phyloP scores from a whole-genome alignment of 805 yeast genomes.

The Maudiozyma turicensis region DNA sequence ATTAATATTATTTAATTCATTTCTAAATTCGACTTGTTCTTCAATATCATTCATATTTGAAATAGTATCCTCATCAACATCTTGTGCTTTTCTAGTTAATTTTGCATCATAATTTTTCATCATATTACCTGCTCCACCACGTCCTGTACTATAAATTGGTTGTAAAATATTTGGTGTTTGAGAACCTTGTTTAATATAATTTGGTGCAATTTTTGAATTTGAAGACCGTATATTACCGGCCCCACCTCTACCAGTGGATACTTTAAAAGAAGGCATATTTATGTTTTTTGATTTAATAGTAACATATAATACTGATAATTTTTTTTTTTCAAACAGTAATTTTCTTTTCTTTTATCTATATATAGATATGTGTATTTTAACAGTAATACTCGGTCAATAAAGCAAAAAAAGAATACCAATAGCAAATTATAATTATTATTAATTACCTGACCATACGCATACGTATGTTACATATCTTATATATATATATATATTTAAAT shows the following conservation, averaged over 20 bases:
- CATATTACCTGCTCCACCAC: conserved; percentile 79
- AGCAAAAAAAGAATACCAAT: too few relatives aligned
- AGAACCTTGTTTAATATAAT: conserved; percentile 47
- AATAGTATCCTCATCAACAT: conserved; percentile 38
- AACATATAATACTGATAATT: too few relatives aligned
- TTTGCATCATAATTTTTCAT: conserved; percentile 49
- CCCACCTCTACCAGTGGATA: conserved; percentile 72
- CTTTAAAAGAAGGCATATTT: conserved; percentile 5
- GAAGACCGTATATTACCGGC: conserved; percentile 55
- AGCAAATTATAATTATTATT: too few relatives aligned
- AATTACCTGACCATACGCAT: too few relatives aligned
- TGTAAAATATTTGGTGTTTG: conserved; percentile 50
- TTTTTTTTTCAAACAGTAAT: too few relatives aligned
- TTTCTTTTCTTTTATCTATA: too few relatives aligned
- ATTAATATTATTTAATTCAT: neutral
- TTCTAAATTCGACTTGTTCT: conserved; percentile 10
- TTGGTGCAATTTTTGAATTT: conserved; percentile 40
- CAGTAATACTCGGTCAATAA: too few relatives aligned
- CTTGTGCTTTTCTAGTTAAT: conserved; percentile 54
- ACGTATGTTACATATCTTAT: too few relatives aligned
- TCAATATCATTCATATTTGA: neutral
- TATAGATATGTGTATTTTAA: too few relatives aligned
- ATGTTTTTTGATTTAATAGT: too few relatives aligned
- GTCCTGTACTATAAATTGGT: conserved; percentile 55
- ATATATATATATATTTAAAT: too few relatives aligned